These are phyloP conservation scores for Xylaria flabelliformis DNA, from an alignment of 495 filamentous ascomycete genomes.

Conservation along the genomic window DNA sequence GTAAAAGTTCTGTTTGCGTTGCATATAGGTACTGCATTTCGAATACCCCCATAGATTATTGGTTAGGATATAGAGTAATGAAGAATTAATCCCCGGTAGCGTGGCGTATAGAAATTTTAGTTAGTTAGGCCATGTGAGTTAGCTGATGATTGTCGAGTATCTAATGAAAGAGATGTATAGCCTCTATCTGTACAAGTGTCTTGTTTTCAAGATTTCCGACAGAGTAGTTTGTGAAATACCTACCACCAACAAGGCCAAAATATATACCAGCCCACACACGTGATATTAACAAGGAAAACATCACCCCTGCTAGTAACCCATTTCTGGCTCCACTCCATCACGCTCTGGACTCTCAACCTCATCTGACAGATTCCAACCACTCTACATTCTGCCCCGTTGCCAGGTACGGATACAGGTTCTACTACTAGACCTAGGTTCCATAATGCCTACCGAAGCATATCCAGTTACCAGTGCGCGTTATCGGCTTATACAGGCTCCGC, in stretches of 20 bases:
- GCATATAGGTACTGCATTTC: constrained; percentile 11
- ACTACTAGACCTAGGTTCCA: no score
- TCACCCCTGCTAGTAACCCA: not conserved
- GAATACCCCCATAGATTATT: constrained; percentile 30
- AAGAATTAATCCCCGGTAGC: not conserved
- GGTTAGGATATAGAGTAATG: constrained; percentile 24
- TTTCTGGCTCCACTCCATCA: not conserved
- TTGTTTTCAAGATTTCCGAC: not conserved
- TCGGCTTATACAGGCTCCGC: no score
- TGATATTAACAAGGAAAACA: not conserved
- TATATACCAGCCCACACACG: not conserved
- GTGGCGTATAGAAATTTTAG: not conserved
- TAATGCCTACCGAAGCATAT: no score
- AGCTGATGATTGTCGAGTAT: not conserved
- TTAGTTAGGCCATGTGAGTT: not conserved
- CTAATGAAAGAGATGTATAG: not conserved
- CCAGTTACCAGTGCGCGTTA: no score
- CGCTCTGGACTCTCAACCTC: not conserved
- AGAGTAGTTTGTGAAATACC: not conserved
- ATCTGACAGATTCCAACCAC: not conserved
- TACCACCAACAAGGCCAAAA: not conserved
- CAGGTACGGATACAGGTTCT: no score
- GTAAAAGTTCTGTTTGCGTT: constrained; percentile 13
- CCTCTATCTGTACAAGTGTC: not conserved
- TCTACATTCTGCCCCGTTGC: no score